These are phyloP conservation scores for Misopates orontium DNA, from an alignment of 257 asterid species.

Conservation along the genomic window DNA sequence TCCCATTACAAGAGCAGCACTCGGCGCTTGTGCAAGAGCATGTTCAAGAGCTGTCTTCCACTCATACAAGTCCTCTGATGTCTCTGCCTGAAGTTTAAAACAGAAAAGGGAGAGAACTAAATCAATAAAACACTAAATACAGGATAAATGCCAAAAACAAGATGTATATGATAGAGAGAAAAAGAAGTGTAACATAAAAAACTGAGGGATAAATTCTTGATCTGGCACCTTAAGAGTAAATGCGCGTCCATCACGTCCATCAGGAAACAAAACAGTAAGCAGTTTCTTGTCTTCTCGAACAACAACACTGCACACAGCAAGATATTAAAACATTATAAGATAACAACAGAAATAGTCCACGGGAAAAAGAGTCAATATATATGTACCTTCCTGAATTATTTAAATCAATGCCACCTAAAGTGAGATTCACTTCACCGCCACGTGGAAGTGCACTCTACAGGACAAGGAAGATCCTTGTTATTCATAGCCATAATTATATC, in stretches of 20 bases:
- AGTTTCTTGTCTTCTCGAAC: conserved; percentile 94
- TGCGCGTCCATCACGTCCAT: conserved; percentile 96
- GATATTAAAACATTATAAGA: conserved; percentile 28
- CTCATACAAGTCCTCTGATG: conserved; percentile 84
- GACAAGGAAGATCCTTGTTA: conserved; percentile 20
- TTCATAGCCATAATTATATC: conserved; percentile 18
- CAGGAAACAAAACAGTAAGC: conserved; percentile 83
- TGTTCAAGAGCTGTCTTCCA: conserved; percentile 94
- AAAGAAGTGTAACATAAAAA: background rate
- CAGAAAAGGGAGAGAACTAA: conserved; percentile 22
- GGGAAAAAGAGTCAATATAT: conserved; percentile 15
- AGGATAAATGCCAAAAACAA: conserved; percentile 14
- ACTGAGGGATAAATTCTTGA: background rate
- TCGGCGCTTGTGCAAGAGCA: conserved; percentile 94
- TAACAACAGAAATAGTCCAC: conserved; percentile 4
- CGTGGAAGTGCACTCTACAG: conserved; percentile 84
- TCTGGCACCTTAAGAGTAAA: conserved; percentile 80
- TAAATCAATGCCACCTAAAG: conserved; percentile 92
- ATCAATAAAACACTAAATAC: conserved; percentile 11
- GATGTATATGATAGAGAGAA: background rate
- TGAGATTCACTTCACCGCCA: conserved; percentile 92
- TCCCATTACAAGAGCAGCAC: conserved; percentile 95
- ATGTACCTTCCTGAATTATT: conserved; percentile 94
- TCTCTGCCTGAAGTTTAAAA: conserved; percentile 68
- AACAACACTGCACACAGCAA: conserved; percentile 67